These are phyloP conservation scores for Skeletonema tropicum DNA, from an alignment of 108 stramenopile genomes.

Conservation along the genomic window DNA sequence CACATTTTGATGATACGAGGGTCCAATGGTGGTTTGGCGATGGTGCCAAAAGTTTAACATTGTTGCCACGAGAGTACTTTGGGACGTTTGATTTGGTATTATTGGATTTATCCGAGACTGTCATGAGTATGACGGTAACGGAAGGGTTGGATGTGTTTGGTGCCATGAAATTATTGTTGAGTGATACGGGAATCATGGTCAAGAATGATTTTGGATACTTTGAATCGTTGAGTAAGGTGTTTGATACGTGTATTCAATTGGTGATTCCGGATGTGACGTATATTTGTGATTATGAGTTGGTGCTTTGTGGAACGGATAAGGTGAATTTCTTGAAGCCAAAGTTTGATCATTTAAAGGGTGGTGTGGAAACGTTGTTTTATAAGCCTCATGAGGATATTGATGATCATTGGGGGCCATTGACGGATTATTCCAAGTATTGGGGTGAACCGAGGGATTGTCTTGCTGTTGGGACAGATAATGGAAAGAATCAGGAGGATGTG, in stretches of 20 bases:
- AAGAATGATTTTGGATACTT: constrained; percentile 81
- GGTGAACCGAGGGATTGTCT: constrained; percentile 39
- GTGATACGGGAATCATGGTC: constrained; percentile 80
- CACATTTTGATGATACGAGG: constrained; percentile 79
- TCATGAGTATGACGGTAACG: constrained; percentile 74
- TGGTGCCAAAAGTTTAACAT: constrained; percentile 76
- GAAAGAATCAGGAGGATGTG: constrained; percentile 23
- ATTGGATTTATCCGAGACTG: constrained; percentile 83
- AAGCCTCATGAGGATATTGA: constrained; percentile 53
- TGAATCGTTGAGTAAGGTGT: constrained; percentile 63
- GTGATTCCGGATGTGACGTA: constrained; percentile 59
- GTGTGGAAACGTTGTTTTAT: constrained; percentile 33
- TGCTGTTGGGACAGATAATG: constrained; percentile 34
- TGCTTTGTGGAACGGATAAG: constrained; percentile 70
- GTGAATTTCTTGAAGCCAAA: constrained; percentile 67
- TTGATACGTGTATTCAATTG: constrained; percentile 59
- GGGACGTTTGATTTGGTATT: constrained; percentile 88
- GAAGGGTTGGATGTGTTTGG: constrained; percentile 76
- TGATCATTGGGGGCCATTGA: constrained; percentile 58
- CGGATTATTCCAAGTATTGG: constrained; percentile 68
- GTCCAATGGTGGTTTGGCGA: constrained; percentile 94
- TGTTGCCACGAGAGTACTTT: constrained; percentile 83
- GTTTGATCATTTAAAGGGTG: constrained; percentile 40
- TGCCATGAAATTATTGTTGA: constrained; percentile 70
- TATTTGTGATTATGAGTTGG: constrained; percentile 74